Evolutionary conservation across 805 yeast genomes (phyloP), one percentile per base, ranked within the genome.

Genomic region (Schizosaccharomyces octosporus): DNA sequence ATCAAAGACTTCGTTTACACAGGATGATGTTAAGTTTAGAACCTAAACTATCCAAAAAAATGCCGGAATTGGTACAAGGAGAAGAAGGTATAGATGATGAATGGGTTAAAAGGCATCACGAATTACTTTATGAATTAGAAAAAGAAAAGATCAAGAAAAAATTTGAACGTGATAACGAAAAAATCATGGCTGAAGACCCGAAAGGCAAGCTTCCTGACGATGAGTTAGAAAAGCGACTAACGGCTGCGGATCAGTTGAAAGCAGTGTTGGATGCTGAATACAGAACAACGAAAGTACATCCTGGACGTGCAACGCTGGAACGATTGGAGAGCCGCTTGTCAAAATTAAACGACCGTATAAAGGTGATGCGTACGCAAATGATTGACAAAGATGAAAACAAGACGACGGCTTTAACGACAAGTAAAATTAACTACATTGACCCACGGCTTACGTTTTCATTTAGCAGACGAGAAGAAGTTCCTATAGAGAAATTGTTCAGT

Each of bases 361-460:
- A 76, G 60, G 84, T 80, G 63, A 82, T 86, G 1, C 73, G 79
- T 9, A 74, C 87, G 64, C 95, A 85, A 69, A 76, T 87, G 69
- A 84, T 87, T 71, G 97, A 89, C 70, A 88, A 86, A 71, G 95
- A 90, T 70, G 97, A 88, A 69, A 89, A 89, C 70, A 86, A 95
- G 0, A 86, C 86, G 65, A 97, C 90, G 32, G 89, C 97, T 0
- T 75, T 90, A 65, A 88, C 95, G 59, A 90, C 97, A 0, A 86
- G 95, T 31, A 90, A 90, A 74, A 81, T 86, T 48, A 90, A 90
- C 72, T 90, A 90, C 75, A 90, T 90, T 63, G 97, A 90, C 71
- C 97, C 97, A 31, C 78, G 97, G 65, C 74, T 90, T 66, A 82
- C 95, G 0, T 96, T 87, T 29, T 81, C 85, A 78, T 90, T 88